Percentiles rank a stretch among this genome's conserved stretches.
Evolutionary conservation across 2,329 filamentous ascomycete genomes (phyloP).

Genomic region (Trichoderma breve): DNA sequence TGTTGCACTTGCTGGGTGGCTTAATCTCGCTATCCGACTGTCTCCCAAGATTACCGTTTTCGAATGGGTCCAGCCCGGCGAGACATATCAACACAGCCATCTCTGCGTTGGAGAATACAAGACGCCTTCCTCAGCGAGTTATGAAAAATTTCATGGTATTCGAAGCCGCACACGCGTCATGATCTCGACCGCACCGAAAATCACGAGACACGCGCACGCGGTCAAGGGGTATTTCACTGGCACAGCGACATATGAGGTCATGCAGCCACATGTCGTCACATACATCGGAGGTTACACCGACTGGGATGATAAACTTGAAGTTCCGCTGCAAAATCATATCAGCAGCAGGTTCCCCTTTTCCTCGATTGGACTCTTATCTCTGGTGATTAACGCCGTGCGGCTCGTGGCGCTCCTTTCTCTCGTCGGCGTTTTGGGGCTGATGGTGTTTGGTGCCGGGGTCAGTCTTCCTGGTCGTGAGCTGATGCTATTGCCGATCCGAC

Average conservation of each 20-base stretch:
- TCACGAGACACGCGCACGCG: slow-evolving; percentile 26
- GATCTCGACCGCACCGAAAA: slow-evolving; percentile 31
- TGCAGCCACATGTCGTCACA: slow-evolving; percentile 31
- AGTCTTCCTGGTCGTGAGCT: neutral
- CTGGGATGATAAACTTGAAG: slow-evolving; percentile 23
- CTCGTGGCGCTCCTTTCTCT: neutral
- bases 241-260: slow-evolving; percentile 25
- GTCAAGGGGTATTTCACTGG: slow-evolving; percentile 19
- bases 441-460: neutral
- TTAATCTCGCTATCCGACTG: slow-evolving; percentile 30
- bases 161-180: slow-evolving; percentile 31
- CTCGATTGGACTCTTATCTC: neutral
- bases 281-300: slow-evolving; percentile 30
- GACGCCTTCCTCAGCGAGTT: neutral
- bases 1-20: slow-evolving; percentile 33
- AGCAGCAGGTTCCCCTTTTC: neutral
- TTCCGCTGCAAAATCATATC: neutral
- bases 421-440: neutral
- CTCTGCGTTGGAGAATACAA: slow-evolving; percentile 25
- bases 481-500: neutral
- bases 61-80: slow-evolving; percentile 33
- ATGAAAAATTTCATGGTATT: neutral
- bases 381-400: neutral
- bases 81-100: slow-evolving; percentile 25
- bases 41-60: slow-evolving; percentile 27